A percentile compares a stretch with the other conserved stretches of the same genome.
Conservation (phyloP, 2,329 filamentous ascomycete species). For the Sclerotinia spermophila region DNA sequence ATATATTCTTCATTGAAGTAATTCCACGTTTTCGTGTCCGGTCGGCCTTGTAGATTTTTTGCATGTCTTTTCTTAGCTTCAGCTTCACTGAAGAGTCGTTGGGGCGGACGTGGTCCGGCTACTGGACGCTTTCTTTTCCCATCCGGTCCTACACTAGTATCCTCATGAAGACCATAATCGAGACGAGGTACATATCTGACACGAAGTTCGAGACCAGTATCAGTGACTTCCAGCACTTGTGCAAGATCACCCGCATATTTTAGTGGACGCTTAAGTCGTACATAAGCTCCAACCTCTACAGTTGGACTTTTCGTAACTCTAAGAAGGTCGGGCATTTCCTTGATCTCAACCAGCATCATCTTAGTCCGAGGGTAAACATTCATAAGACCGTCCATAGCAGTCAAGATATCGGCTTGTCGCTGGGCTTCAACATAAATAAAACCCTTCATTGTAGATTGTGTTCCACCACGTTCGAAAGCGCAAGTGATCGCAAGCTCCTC, state of each 20-base stretch:
- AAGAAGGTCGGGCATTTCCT: constrained; percentile 96
- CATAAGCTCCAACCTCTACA: constrained; percentile 84
- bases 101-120: constrained; percentile 70
- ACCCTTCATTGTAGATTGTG: constrained; percentile 79
- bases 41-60: constrained; percentile 49
- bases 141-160: constrained; percentile 47
- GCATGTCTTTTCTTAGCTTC: constrained; percentile 88
- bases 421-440: constrained; percentile 94
- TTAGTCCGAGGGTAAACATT: constrained; percentile 88
- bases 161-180: constrained; percentile 87
- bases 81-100: constrained; percentile 85
- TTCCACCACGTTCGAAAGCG: constrained; percentile 82
- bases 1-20: constrained; percentile 89
- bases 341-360: constrained; percentile 85
- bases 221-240: constrained; percentile 86
- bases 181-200: constrained; percentile 86
- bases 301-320: constrained; percentile 82
- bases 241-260: constrained; percentile 88
- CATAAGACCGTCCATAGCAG: constrained; percentile 76
- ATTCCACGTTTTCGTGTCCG: constrained; percentile 63
- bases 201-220: constrained; percentile 84
- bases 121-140: constrained; percentile 74
- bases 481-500: constrained; percentile 81
- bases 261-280: constrained; percentile 74
- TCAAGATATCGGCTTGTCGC: constrained; percentile 78